These are phyloP conservation scores for Didymella segeticola DNA, from an alignment of 2,329 filamentous ascomycete genomes.

Conservation along the genomic window DNA sequence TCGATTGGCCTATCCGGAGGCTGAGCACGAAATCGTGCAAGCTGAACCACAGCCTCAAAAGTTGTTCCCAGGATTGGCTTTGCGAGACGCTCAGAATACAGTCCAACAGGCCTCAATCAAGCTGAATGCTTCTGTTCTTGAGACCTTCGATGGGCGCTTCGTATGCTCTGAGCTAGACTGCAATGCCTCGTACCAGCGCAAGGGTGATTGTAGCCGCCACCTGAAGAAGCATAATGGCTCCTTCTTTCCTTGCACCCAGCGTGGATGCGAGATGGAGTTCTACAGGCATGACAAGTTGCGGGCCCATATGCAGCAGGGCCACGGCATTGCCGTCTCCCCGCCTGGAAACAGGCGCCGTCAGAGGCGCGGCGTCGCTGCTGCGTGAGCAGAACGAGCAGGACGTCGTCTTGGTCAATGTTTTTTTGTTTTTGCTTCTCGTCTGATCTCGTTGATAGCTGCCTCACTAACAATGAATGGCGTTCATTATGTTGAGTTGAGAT, in stretches of 20 bases:
- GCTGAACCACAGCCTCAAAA: too few species aligned
- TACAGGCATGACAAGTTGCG: conserved; percentile 26
- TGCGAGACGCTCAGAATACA: too few species aligned
- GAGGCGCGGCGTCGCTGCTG: neutral
- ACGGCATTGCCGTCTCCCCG: neutral
- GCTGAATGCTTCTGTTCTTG: too few species aligned
- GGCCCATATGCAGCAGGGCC: conserved; percentile 17
- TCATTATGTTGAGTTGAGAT: neutral
- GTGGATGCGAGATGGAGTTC: conserved; percentile 21
- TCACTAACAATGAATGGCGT: neutral
- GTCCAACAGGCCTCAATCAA: too few species aligned
- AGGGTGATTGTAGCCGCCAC: conserved; percentile 28
- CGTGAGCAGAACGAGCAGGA: too few species aligned
- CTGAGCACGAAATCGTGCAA: too few species aligned
- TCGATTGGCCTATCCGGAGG: too few species aligned
- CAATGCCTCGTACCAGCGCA: neutral
- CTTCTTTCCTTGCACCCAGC: conserved; percentile 8
- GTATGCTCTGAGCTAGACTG: neutral
- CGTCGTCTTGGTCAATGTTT: neutral
- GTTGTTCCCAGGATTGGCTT: too few species aligned
- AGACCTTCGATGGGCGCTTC: neutral
- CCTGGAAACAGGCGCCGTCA: neutral
- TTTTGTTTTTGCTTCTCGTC: neutral
- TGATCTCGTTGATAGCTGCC: neutral
- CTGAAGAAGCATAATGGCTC: conserved; percentile 18